Evolutionary conservation across 352 stramenopile genomes (phyloP), one percentile per base, ranked within the genome.

Genomic region (Saprolegnia diclina): DNA sequence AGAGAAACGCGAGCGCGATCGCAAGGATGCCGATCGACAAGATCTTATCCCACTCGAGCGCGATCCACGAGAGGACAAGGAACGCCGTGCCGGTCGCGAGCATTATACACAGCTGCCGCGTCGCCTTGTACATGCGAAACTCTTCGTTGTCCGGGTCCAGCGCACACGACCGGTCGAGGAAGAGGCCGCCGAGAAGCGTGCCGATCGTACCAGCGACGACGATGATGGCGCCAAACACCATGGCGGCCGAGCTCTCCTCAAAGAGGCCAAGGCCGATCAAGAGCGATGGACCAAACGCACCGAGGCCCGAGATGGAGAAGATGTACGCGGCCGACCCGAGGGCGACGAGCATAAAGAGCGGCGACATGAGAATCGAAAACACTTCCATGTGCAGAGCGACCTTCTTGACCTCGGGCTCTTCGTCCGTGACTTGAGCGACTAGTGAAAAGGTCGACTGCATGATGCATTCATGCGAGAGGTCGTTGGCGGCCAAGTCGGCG

Each of bases 241-340:
- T 80, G 3, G 89, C 85, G 19, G 94, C 90, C 19, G 80, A 76
- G 10, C 78, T 93, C 74, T 98, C 87, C 38, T 83, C 73, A 63
- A 96, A 95, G 19, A 97, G 79, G 13, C 89, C 88, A 35, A 98
- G 76, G 1, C 88, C 85, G 21, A 97, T 89, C 71, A 98, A 81
- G 64, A 98, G 94, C 37, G 82, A 78, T 1, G 87, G 87, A 42
- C 87, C 90, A 70, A 97, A 98, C 22, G 85, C 83, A 56, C 81
- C 90, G 24, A 98, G 78, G 7, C 83, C 88, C 11, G 83, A 88
- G 40, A 97, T 71, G 29, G 88, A 90, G 71, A 92, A 95, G 54
- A 88, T 94, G 75, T 96, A 95, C 2, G 85, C 83, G 16, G 87
- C 83, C 66, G 96, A 91, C 46, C 88, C 89, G 0, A 97, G 73